These are phyloP conservation scores for Nemania sp. DNA, from an alignment of 2,329 filamentous ascomycete genomes.

Conservation along the genomic window DNA sequence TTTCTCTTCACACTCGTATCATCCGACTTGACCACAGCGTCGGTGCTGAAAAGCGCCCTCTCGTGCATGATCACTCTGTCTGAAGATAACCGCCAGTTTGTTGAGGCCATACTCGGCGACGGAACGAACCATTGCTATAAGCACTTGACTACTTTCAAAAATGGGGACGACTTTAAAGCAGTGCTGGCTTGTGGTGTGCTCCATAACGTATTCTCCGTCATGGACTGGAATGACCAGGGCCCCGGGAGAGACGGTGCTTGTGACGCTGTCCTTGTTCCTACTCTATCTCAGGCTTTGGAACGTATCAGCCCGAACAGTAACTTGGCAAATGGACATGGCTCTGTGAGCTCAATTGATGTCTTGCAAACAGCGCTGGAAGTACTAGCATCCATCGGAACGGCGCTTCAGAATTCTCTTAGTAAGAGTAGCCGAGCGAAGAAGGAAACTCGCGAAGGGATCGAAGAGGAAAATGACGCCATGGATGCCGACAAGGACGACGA, in stretches of 20 bases:
- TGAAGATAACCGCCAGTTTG: conserved; percentile 62
- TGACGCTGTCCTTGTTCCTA: conserved; percentile 56
- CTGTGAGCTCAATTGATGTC: conserved; percentile 50
- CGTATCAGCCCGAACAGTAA: conserved; percentile 38
- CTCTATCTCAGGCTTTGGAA: conserved; percentile 48
- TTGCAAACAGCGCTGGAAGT: conserved; percentile 64
- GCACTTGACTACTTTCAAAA: conserved; percentile 53
- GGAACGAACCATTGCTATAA: conserved; percentile 53
- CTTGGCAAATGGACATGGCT: conserved; percentile 43
- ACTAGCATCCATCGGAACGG: conserved; percentile 66
- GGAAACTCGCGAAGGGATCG: conserved; percentile 47
- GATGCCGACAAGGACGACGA: conserved; percentile 46
- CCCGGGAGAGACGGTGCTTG: conserved; percentile 54
- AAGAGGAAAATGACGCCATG: conserved; percentile 43
- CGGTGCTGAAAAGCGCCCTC: conserved; percentile 54
- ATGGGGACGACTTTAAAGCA: conserved; percentile 52
- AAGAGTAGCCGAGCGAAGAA: conserved; percentile 45
- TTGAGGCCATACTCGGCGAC: conserved; percentile 57
- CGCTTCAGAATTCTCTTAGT: conserved; percentile 56
- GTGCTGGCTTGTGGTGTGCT: conserved; percentile 64
- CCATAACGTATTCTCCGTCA: conserved; percentile 63
- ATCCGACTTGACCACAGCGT: conserved; percentile 45
- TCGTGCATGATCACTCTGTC: conserved; percentile 62
- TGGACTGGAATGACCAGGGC: conserved; percentile 57
- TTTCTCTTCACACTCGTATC: conserved; percentile 60